A percentile compares a stretch with the other conserved stretches of the same genome.
Conservation (phyloP, 192 early-diverging fungal genomes). For the Rhizophagus clarus region DNA sequence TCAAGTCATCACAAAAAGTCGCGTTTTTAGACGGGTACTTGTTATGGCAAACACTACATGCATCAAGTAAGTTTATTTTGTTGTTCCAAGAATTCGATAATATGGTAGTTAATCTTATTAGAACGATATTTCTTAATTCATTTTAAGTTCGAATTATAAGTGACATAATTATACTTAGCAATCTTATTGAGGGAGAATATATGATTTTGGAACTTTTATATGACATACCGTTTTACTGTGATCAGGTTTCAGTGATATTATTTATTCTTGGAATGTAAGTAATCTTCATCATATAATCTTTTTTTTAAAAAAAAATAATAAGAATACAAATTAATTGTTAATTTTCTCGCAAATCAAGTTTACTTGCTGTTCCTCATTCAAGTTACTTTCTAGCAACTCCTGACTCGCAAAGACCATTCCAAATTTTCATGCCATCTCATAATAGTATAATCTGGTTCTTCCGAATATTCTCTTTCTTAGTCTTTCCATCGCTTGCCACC, state of each 20-base stretch:
- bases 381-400: background rate
- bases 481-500: slow-evolving; percentile 5
- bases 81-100: background rate
- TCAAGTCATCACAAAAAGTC: background rate
- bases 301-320: background rate
- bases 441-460: slow-evolving; percentile 8
- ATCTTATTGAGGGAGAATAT: background rate
- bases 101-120: background rate
- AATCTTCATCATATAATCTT: background rate
- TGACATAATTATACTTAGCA: background rate
- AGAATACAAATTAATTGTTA: background rate
- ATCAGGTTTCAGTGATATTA: slow-evolving; percentile 1
- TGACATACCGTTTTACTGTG: slow-evolving; percentile 15
- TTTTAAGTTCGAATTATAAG: slow-evolving; percentile 3
- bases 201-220: background rate
- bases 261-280: slow-evolving; percentile 12
- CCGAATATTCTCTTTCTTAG: background rate
- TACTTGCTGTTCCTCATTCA: background rate
- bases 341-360: background rate
- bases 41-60: background rate
- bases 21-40: background rate
- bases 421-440: background rate
- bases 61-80: slow-evolving; percentile 1
- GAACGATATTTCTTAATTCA: background rate
- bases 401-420: background rate